A percentile compares a stretch with the other conserved stretches of the same genome.
phyloP scores from a whole-genome alignment of 352 stramenopile genomes.

The Globisporangium nunn region DNA sequence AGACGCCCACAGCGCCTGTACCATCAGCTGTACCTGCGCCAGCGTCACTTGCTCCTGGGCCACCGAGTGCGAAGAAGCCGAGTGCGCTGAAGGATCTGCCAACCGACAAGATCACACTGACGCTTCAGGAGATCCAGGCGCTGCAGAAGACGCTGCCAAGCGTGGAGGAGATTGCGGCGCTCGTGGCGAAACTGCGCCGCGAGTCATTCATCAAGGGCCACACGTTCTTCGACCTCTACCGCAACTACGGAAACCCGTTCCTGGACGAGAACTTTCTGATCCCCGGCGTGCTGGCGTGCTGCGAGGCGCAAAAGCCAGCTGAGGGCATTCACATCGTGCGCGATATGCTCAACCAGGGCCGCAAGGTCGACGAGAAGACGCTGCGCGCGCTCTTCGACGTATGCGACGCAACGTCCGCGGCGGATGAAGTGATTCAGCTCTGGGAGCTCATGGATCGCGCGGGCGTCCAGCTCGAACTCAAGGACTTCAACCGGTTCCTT shows the following conservation, averaged over 20 bases:
- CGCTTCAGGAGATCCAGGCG: conserved; percentile 61
- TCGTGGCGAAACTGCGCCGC: conserved; percentile 52
- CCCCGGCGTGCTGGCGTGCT: conserved; percentile 72
- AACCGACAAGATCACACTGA: conserved; percentile 66
- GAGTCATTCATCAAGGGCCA: conserved; percentile 75
- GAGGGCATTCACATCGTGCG: conserved; percentile 73
- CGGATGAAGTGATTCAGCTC: conserved; percentile 54
- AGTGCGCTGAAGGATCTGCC: conserved; percentile 29
- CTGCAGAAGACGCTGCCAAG: conserved; percentile 72
- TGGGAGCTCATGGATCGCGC: conserved; percentile 66
- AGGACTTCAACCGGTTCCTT: conserved; percentile 62
- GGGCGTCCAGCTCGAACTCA: conserved; percentile 40
- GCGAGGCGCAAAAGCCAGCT: conserved; percentile 60
- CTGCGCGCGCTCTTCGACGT: conserved; percentile 64
- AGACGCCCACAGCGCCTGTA: background rate
- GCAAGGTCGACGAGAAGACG: conserved; percentile 74
- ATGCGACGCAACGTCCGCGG: conserved; percentile 61
- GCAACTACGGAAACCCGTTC: conserved; percentile 81
- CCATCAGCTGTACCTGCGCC: background rate
- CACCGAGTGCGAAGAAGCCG: conserved; percentile 3
- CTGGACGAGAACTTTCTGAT: conserved; percentile 79
- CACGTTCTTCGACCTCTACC: conserved; percentile 79
- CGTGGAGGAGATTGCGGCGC: conserved; percentile 46
- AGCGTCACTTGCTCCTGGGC: background rate
- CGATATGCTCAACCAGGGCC: conserved; percentile 79